Percentiles rank a stretch among this genome's conserved stretches.
phyloP scores from a whole-genome alignment of 2,329 filamentous ascomycete species.

The Alternaria atra region DNA sequence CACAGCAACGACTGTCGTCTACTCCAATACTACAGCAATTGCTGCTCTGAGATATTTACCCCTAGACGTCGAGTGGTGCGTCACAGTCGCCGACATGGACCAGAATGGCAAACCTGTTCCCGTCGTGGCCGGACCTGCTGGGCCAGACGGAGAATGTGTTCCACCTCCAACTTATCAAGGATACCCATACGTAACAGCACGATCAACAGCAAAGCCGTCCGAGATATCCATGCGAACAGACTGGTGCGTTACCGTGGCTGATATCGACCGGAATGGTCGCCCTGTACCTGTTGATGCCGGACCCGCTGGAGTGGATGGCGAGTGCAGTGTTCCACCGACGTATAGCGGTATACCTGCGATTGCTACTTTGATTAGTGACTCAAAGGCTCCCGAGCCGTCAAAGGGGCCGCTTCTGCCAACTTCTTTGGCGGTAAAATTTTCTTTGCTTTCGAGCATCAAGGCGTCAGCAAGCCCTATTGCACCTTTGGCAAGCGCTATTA shows the following conservation, averaged over 20 bases:
- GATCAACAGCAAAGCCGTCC: background rate
- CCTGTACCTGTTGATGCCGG: slow-evolving; percentile 12
- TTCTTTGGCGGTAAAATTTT: background rate
- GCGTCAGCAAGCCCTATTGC: background rate
- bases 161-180: slow-evolving; percentile 15
- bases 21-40: background rate
- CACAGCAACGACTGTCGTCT: background rate
- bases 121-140: slow-evolving; percentile 18
- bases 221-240: background rate
- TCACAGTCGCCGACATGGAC: slow-evolving; percentile 25
- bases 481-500: background rate
- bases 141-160: slow-evolving; percentile 18
- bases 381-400: background rate
- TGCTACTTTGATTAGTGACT: background rate
- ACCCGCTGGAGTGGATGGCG: background rate
- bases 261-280: slow-evolving; percentile 12
- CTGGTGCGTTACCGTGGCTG: slow-evolving; percentile 18
- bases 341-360: background rate
- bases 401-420: background rate
- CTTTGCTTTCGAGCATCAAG: background rate
- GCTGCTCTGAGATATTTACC: background rate
- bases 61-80: slow-evolving; percentile 15
- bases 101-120: slow-evolving; percentile 14
- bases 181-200: slow-evolving; percentile 12
- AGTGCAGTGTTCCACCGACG: slow-evolving; percentile 4